Base-by-base conservation (phyloP, 495 filamentous ascomycete species). In the Xylaria grammica region DNA sequence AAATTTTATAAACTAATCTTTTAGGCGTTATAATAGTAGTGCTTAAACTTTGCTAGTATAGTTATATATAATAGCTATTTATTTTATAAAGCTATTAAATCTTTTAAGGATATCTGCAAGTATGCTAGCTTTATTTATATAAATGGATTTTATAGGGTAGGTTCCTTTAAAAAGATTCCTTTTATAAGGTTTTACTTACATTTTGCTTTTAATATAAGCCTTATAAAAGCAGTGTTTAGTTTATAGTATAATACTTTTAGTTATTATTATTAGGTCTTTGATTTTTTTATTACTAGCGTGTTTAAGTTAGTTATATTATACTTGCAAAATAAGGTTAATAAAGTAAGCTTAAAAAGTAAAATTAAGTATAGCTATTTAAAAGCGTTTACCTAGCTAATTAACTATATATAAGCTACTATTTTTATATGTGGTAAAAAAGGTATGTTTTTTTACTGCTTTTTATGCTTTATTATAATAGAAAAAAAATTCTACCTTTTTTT, bases 261-360 rank as follows among this genome's bases (percentile, higher is more conserved):
- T 50, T 50, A 50, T 50, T 50, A 15, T 29, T 50, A 50, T 66
- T 66, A 50, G n/a, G 10, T 48, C 34, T 44, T 32, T 11, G 7
- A 36, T 65, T 65, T 40, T 49, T 48, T 32, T 60, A 51, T 45
- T 64, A 67, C 13, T 42, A 10, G 19, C 15, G n/a, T 53, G 24
- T 29, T 49, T 58, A 58, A 53, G 38, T 50, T 50, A 22, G 27
- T 50, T 29, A n/a, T 50, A 6, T 9, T 29, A 50, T 29, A 50
- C 7, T 50, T 50, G 27, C 29, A 50, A 50, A 29, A 6, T 50
- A 50, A 29, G 11, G 17, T 50, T 50, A 50, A 50, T 29, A 50
- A 50, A 29, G 48, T 17, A 29, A 11, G 17, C 17, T 30, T 17
- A 51, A 51, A 51, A 30, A 32, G 8, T 51, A 30, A 29, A n/a